Evolutionary conservation across 345 rosid genomes (phyloP), one percentile per base, ranked within the genome.

Genomic region (Geranium rotundifolium): DNA sequence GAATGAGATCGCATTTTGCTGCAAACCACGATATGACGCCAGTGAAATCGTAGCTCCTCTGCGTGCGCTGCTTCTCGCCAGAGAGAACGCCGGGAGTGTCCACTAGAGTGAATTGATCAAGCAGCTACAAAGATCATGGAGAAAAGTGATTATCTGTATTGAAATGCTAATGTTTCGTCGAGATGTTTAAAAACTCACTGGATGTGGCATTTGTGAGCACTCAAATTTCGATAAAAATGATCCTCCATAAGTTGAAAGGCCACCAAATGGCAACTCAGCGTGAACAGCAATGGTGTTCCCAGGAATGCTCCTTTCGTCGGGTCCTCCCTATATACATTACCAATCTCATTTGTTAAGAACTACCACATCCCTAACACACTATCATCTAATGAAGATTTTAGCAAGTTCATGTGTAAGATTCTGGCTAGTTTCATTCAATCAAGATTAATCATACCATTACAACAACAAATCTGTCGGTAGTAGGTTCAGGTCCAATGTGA

Each of bases 401-500:
- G 60, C 31, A 29, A 49, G 17, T 39, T 49, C 57, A 65, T 23
- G 27, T 23, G 27, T 23, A 23, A 23, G 27, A 23, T 23, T 23
- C 1, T 23, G 27, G 56, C 23, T 34, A 34, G 41, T 34, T 34
- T 34, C 41, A 5, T 34, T 4, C 0, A 34, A 34, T 8, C 10
- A 4, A 0, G 41, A 34, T 34, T 34, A 8, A 3, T 64, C 70
- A 31, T 86, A 93, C 96, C 97, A 90, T 90, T 59, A 89, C 99
- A 75, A 88, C 96, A 66, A 90, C 96, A 75, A 93, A 93, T 75
- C 97, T 82, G 74, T 93, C 99, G 7, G 97, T 93, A 17, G 97
- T 93, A 60, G 99, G 99, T 80, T 90, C 99, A 18, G 99, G 97
- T 64, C 97, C 99, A 29, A 90, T 90, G 74, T 93, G 97, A 75